Conservation (phyloP, 306 rosid species). For the Lupinus albus region DNA sequence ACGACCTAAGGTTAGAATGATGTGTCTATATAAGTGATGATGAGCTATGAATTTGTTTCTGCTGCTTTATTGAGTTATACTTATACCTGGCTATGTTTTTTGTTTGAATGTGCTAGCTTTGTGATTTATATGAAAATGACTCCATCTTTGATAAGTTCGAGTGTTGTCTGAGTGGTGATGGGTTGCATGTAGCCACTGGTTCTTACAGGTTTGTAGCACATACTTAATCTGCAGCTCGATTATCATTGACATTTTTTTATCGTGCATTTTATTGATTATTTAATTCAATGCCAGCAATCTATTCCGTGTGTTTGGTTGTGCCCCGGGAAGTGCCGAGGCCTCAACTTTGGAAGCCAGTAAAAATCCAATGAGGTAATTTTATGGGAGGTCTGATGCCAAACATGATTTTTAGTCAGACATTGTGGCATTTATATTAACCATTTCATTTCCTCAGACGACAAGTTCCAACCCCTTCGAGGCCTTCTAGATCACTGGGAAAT, state of each 20-base stretch:
- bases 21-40: slow-evolving; percentile 18
- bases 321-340: slow-evolving; percentile 77
- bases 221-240: slow-evolving; percentile 1
- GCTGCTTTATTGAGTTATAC: slow-evolving; percentile 34
- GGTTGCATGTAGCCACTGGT: slow-evolving; percentile 83
- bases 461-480: slow-evolving; percentile 91
- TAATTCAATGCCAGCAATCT: slow-evolving; percentile 73
- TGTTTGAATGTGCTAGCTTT: slow-evolving; percentile 63
- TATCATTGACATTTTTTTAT: slow-evolving; percentile 10
- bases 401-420: slow-evolving; percentile 19
- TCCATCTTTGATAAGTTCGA: slow-evolving; percentile 93
- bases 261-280: slow-evolving; percentile 28
- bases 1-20: slow-evolving; percentile 82
- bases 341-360: slow-evolving; percentile 96
- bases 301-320: slow-evolving; percentile 93
- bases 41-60: slow-evolving; percentile 19
- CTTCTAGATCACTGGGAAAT: slow-evolving; percentile 89
- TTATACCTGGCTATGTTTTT: slow-evolving; percentile 27
- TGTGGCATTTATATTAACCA: slow-evolving; percentile 14
- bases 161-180: slow-evolving; percentile 97
- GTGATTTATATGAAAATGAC: slow-evolving; percentile 95
- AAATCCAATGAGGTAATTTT: slow-evolving; percentile 90
- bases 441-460: slow-evolving; percentile 64
- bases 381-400: slow-evolving; percentile 10
- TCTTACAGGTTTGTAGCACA: slow-evolving; percentile 80